phyloP scores from a whole-genome alignment of 1,139 yeast species.

The Diutina catenulata region DNA sequence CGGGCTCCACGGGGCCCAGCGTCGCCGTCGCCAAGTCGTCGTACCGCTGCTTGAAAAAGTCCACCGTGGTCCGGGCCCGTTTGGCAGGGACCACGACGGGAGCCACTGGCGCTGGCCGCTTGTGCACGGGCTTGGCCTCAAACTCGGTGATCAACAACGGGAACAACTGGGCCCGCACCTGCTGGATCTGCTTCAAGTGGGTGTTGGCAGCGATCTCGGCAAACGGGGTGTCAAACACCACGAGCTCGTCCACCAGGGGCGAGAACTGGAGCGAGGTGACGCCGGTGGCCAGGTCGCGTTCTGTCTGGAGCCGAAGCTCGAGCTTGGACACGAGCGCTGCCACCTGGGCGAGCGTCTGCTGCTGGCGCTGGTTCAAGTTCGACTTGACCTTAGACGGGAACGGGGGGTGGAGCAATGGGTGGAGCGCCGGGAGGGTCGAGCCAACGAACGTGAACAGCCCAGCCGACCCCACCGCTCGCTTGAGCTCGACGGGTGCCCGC shows the following conservation, averaged over 20 bases:
- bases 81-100: constrained; percentile 10
- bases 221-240: constrained; percentile 16
- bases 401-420: constrained; percentile 7
- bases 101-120: constrained; percentile 5
- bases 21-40: constrained; percentile 17
- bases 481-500: constrained; percentile 18
- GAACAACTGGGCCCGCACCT: constrained; percentile 22
- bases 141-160: constrained; percentile 30
- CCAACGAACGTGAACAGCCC: not conserved
- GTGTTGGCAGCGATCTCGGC: constrained; percentile 12
- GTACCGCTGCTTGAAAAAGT: constrained; percentile 29
- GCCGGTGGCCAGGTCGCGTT: constrained; percentile 24
- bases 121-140: constrained; percentile 11
- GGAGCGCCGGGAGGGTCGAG: not conserved
- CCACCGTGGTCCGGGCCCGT: constrained; percentile 18
- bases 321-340: constrained; percentile 18
- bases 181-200: constrained; percentile 16
- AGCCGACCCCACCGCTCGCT: constrained; percentile 6
- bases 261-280: constrained; percentile 18
- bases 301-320: constrained; percentile 21
- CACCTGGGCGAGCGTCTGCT: constrained; percentile 17
- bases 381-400: constrained; percentile 16
- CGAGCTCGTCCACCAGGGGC: constrained; percentile 27
- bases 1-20: not conserved
- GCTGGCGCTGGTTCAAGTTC: constrained; percentile 15